phyloP scores from a whole-genome alignment of 2,329 filamentous ascomycete genomes.

The Ascochyta clinopodiicola region DNA sequence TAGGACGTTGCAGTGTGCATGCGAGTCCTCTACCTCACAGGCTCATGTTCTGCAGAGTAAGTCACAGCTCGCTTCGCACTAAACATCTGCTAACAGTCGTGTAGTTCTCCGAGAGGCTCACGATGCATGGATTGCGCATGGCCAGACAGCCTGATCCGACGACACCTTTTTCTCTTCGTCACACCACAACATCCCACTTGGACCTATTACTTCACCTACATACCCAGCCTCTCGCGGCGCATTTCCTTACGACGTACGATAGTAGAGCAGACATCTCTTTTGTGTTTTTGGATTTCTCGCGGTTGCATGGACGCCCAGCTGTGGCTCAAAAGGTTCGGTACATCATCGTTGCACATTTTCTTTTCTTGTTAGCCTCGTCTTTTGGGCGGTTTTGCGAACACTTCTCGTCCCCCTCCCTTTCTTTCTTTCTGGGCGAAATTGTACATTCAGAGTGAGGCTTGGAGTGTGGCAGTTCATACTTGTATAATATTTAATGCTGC shows the following conservation, averaged over 20 bases:
- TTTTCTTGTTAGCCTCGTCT: background rate
- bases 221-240: constrained; percentile 11
- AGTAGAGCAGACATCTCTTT: constrained; percentile 17
- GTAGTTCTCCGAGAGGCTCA: constrained; percentile 48
- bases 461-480: background rate
- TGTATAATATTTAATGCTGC: constrained; percentile 44
- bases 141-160: constrained; percentile 27
- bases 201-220: background rate
- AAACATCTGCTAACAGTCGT: constrained; percentile 18
- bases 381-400: background rate
- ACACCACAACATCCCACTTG: constrained; percentile 6
- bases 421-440: constrained; percentile 14
- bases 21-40: constrained; percentile 45
- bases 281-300: constrained; percentile 10
- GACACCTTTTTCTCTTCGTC: background rate
- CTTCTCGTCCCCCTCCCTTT: constrained; percentile 20
- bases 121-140: constrained; percentile 45
- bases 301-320: constrained; percentile 14
- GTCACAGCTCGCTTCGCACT: constrained; percentile 3
- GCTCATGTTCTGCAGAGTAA: constrained; percentile 46
- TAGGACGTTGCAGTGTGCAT: constrained; percentile 67
- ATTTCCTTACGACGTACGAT: constrained; percentile 20
- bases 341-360: constrained; percentile 15
- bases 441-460: constrained; percentile 11
- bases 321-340: constrained; percentile 14